Evolutionary conservation across 306 rosid genomes (phyloP), one percentile per base, ranked within the genome.

Genomic region (Rosa lucieae): DNA sequence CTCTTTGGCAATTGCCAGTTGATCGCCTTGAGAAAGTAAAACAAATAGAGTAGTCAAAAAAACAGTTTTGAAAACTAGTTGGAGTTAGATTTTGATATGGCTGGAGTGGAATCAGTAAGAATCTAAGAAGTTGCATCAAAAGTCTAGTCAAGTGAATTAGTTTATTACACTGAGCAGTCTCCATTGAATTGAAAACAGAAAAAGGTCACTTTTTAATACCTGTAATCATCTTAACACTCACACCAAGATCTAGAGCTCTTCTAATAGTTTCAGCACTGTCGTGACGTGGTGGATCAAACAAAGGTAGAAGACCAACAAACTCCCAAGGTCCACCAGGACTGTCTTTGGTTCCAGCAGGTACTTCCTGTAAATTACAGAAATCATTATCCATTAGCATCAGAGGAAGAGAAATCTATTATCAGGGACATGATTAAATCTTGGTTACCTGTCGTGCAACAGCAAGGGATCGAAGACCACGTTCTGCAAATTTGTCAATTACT

Each of bases 291-390:
- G 81, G 81, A 78, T 78, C 81, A 69, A 78, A 78, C 29, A 78
- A 53, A 17, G 81, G 81, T 69, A 78, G 76, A 67, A 78, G 69
- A 43, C 81, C 81, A 11, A 78, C 56, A 43, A 78, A 78, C 75
- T 78, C 81, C 81, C 81, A 78, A 52, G 76, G 76, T 40, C 81
- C 81, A 23, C 81, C 81, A 23, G 81, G 81, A 78, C 81, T 78
- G 42, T 78, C 81, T 78, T 78, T 78, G 7, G 70, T 67, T 32
- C 70, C 32, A 42, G 56, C 81, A 18, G 81, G 81, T 9, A 78
- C 81, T 78, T 78, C 75, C 81, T 78, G 81, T 40, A 35, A 35
- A 66, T 77, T 63, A 21, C 11, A 66, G 26, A 58, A 65, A 29
- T 63, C 63, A 15, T 66, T 21, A 65, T 8, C 21, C 56, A 21